Percentiles rank a stretch among this genome's conserved stretches.
phyloP scores from a whole-genome alignment of 169 alveolate genomes.

The Cryptosporidium meleagridis region DNA sequence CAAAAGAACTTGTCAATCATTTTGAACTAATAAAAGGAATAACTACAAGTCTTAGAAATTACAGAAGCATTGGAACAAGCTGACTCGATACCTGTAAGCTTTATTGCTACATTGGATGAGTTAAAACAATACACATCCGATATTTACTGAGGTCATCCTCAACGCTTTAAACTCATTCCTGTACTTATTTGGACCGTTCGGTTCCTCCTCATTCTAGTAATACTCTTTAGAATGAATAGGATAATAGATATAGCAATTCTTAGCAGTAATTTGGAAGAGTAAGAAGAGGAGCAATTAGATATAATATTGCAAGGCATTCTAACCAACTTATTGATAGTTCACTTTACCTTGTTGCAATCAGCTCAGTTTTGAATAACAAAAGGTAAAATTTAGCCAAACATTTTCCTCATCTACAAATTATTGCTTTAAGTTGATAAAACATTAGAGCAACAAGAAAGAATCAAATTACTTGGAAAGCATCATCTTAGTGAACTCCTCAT shows the following conservation, averaged over 20 bases:
- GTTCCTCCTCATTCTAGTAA: not conserved
- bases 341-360: not conserved
- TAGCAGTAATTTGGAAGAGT: not conserved
- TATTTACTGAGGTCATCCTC: not conserved
- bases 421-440: not conserved
- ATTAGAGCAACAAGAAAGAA: not conserved
- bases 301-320: not conserved
- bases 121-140: not conserved
- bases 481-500: slow-evolving; percentile 98
- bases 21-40: not conserved
- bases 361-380: not conserved
- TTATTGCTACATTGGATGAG: not conserved
- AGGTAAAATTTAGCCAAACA: not conserved
- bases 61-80: not conserved
- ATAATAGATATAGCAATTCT: not conserved
- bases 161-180: not conserved
- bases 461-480: slow-evolving; percentile 93
- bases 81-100: not conserved
- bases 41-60: not conserved
- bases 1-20: slow-evolving; percentile 8
- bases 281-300: not conserved
- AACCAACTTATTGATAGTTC: not conserved
- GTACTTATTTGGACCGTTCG: too few species aligned
- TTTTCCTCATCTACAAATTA: not conserved
- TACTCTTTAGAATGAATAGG: not conserved